phyloP scores from a whole-genome alignment of 2,329 filamentous ascomycete genomes.

The Alternaria sp. region DNA sequence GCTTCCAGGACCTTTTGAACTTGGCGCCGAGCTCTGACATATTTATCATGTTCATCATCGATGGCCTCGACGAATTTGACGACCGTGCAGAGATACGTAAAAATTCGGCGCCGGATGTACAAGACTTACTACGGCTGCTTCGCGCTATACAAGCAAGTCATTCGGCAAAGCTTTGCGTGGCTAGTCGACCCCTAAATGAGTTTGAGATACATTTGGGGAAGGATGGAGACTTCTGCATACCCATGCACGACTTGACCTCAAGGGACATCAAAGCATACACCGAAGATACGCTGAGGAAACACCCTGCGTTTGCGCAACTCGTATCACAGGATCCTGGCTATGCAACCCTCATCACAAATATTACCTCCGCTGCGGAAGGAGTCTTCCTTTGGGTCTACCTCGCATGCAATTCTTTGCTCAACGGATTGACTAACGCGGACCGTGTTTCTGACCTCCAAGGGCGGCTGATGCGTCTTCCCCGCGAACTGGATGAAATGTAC shows the following conservation, averaged over 20 bases:
- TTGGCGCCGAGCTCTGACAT: not conserved
- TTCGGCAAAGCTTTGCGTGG: not conserved
- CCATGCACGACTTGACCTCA: not conserved
- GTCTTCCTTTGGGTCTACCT: constrained; percentile 13
- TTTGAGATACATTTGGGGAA: not conserved
- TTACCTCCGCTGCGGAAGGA: constrained; percentile 4
- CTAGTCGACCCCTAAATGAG: not conserved
- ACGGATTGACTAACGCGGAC: not conserved
- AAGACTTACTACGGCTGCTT: not conserved
- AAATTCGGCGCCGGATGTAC: not conserved
- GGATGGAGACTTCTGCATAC: not conserved
- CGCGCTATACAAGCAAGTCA: not conserved
- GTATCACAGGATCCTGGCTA: not conserved
- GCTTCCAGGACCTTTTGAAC: not conserved
- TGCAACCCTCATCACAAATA: not conserved
- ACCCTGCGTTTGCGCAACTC: not conserved
- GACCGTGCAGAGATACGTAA: not conserved
- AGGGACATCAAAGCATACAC: not conserved
- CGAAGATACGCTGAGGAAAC: not conserved
- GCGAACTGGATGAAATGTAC: not conserved
- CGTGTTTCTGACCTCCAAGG: not conserved
- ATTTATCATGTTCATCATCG: not conserved
- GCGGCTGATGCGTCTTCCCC: not conserved
- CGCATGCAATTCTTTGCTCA: constrained; percentile 1
- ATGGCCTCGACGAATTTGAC: not conserved